Evolutionary conservation across 495 filamentous ascomycete species (phyloP).

Genomic region (Haplographium delicatum): DNA sequence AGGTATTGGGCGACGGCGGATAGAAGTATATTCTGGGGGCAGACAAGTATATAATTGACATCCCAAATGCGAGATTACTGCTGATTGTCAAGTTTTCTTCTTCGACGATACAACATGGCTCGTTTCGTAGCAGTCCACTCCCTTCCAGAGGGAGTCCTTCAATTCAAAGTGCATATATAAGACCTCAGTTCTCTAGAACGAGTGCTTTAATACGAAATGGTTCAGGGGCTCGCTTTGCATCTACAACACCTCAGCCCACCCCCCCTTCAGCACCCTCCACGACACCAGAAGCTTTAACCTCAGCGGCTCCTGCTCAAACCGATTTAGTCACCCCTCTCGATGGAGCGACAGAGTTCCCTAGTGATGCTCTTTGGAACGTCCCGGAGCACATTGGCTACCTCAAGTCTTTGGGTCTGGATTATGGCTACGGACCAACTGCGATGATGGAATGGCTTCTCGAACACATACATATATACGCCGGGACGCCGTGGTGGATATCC

Average conservation of each 20-base stretch:
- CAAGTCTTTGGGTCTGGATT: slow-evolving; percentile 77
- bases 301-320: slow-evolving; percentile 16
- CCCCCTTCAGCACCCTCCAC: slow-evolving; percentile 6
- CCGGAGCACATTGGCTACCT: slow-evolving; percentile 78
- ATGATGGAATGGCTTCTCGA: slow-evolving; percentile 71
- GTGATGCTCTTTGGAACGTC: slow-evolving; percentile 39
- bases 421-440: slow-evolving; percentile 69
- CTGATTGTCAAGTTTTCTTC: slow-evolving; percentile 24
- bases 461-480: slow-evolving; percentile 68
- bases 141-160: slow-evolving; percentile 11
- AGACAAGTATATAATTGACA: slow-evolving; percentile 27
- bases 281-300: slow-evolving; percentile 9
- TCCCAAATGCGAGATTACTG: slow-evolving; percentile 5
- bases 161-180: slow-evolving; percentile 5
- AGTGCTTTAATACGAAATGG: slow-evolving; percentile 19
- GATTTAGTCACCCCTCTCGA: slow-evolving; percentile 20
- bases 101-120: slow-evolving; percentile 20
- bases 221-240: slow-evolving; percentile 25
- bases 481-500: slow-evolving; percentile 76
- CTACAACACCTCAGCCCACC: slow-evolving; percentile 15
- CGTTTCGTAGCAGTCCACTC: slow-evolving; percentile 21
- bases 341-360: slow-evolving; percentile 32
- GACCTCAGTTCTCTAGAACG: slow-evolving; percentile 11
- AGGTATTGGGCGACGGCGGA: slow-evolving; percentile 29
- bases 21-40: slow-evolving; percentile 24